Evolutionary conservation across 345 rosid species (phyloP).

Genomic region (Carallia pectinifolia): DNA sequence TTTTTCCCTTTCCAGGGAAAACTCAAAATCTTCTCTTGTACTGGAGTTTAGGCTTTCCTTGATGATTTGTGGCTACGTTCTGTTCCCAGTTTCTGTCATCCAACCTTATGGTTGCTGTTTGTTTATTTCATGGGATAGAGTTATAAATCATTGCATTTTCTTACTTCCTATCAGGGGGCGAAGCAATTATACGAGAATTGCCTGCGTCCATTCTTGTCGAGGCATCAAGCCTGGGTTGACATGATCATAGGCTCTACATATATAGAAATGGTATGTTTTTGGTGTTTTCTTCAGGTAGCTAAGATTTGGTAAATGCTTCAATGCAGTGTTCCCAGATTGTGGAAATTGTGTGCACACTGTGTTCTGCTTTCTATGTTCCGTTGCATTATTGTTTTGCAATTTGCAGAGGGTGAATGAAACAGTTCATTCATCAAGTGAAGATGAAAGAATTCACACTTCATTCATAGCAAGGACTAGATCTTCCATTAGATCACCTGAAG

Average conservation of each 20-base stretch:
- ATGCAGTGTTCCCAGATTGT: too few relatives aligned
- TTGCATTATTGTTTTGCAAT: not conserved
- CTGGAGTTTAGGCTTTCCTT: too few relatives aligned
- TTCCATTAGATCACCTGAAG: too few relatives aligned
- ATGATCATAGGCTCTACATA: conserved; percentile 38
- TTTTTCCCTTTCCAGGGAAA: too few relatives aligned
- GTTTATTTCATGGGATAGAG: not conserved
- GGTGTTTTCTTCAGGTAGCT: not conserved
- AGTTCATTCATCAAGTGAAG: too few relatives aligned
- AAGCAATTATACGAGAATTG: conserved; percentile 52
- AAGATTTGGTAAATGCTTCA: too few relatives aligned
- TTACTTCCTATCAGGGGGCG: conserved; percentile 43
- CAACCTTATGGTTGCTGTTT: not conserved
- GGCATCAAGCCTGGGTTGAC: conserved; percentile 57
- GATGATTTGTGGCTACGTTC: too few relatives aligned
- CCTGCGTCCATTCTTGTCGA: conserved; percentile 57
- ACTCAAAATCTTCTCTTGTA: too few relatives aligned
- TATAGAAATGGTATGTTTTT: conserved; percentile 41
- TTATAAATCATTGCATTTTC: not conserved
- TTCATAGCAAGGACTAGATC: too few relatives aligned
- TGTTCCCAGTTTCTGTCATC: not conserved
- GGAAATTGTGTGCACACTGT: not conserved
- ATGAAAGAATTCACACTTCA: too few relatives aligned
- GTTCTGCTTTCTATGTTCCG: not conserved
- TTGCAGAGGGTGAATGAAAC: not conserved